Base-by-base conservation (phyloP, 495 filamentous ascomycete species). In the Pyrenula massariospora region DNA sequence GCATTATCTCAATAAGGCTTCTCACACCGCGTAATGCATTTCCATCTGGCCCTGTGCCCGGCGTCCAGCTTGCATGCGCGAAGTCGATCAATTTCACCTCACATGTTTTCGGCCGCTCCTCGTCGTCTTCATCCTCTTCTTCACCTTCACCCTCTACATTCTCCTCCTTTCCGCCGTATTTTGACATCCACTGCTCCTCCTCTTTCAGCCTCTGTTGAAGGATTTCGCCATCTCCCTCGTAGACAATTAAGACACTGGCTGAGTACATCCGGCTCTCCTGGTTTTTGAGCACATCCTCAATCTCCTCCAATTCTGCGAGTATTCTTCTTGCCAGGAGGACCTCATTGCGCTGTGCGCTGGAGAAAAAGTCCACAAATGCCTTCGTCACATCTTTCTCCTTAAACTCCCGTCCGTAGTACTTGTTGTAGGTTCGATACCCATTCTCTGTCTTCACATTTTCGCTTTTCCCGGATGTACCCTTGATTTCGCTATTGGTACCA, bases 181-280 rank as follows among this genome's bases (percentile, higher is more conserved):
- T 66, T 54, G 69, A 67, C 47, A 63, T 63, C 19, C 60, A 57
- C 22, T 70, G 70, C 65, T 76, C 78, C 55, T 81, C 81, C 51
- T 84, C 78, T 48, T 84, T 76, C 42, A 95, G 74, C 5, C 86
- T 85, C 21, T 72, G 66, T 63, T 81, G 75, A 59, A 93, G 76
- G 8, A 84, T 84, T 11, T 77, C 72, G 21, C 79, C 79, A 64
- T 96, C 88, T 12, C 94, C 93, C 69, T 98, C 93, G 60, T 94
- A 97, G 10, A 95, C 85, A 50, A 96, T 87, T 22, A 98, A 77
- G 12, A 97, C 70, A 65, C 89, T 95, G 0, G 91, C 79, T 1
- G 89, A 92, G 68, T 91, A 96, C 91, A 98, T 97, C 56, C 91
- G 79, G 66, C 86, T 92, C 71, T 96, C 92, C 60, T 88, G 79